These are phyloP conservation scores for Tricharina praecox DNA, from an alignment of 495 filamentous ascomycete genomes.

Conservation along the genomic window DNA sequence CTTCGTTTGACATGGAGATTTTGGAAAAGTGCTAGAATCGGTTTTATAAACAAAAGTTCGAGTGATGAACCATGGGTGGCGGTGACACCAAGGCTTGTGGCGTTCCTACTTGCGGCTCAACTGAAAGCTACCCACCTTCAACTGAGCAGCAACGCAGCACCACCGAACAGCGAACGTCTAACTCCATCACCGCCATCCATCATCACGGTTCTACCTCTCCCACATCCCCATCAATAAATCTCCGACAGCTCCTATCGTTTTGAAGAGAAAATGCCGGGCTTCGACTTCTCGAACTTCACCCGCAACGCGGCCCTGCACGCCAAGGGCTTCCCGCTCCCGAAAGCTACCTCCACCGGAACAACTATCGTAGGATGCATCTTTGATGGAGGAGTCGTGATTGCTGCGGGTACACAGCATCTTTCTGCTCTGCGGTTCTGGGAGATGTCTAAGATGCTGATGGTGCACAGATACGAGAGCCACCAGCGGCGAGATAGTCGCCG, in stretches of 20 bases:
- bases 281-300: slow-evolving; percentile 99
- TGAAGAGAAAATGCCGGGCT: slow-evolving; percentile 82
- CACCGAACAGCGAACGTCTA: background rate
- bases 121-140: background rate
- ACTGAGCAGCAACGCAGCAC: background rate
- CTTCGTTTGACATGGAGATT: too few species aligned
- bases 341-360: slow-evolving; percentile 96
- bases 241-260: background rate
- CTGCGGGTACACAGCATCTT: slow-evolving; percentile 39
- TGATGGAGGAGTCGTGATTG: slow-evolving; percentile 69
- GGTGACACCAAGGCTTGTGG: too few species aligned
- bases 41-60: too few species aligned
- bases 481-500: slow-evolving; percentile 91
- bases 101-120: slow-evolving; percentile 26
- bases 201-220: background rate
- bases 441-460: slow-evolving; percentile 1
- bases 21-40: too few species aligned
- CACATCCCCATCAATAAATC: too few species aligned
- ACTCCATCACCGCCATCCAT: background rate
- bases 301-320: slow-evolving; percentile 92
- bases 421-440: background rate
- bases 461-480: slow-evolving; percentile 96
- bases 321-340: slow-evolving; percentile 79
- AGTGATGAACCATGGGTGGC: too few species aligned
- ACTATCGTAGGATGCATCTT: slow-evolving; percentile 98